These are phyloP conservation scores for Botrytis medusae DNA, from an alignment of 2,329 filamentous ascomycete species.

Conservation along the genomic window DNA sequence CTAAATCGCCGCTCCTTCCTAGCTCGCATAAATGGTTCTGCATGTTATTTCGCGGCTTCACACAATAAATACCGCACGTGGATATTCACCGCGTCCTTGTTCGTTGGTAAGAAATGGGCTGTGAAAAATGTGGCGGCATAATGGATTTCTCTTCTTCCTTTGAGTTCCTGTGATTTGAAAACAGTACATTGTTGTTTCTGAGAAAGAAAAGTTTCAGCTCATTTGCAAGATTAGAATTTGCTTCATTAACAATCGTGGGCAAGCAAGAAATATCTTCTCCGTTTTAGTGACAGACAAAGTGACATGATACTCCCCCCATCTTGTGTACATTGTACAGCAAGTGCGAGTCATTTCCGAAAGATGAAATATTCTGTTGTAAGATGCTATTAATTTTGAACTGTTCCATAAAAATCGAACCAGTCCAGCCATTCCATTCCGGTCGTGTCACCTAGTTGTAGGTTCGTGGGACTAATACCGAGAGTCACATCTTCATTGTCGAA, in stretches of 20 bases:
- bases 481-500: slow-evolving; percentile 62
- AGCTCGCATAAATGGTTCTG: neutral
- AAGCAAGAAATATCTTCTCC: neutral
- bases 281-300: neutral
- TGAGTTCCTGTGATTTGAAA: neutral
- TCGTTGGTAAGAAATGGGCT: neutral
- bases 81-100: neutral
- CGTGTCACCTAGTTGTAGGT: slow-evolving; percentile 34
- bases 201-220: neutral
- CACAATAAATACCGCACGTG: neutral
- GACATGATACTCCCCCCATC: neutral
- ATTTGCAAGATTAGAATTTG: neutral
- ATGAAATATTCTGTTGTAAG: neutral
- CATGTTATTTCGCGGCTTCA: neutral
- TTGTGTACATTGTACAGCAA: neutral
- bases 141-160: neutral
- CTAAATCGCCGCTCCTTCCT: neutral
- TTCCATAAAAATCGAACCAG: slow-evolving; percentile 33
- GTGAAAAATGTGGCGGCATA: neutral
- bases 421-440: slow-evolving; percentile 37
- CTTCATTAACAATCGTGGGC: too few species aligned
- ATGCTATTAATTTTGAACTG: neutral
- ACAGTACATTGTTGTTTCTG: neutral
- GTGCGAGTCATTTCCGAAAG: too few species aligned
- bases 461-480: slow-evolving; percentile 45